Conservation (phyloP, 2,329 filamentous ascomycete species). For the Aurifilum marmelostoma region DNA sequence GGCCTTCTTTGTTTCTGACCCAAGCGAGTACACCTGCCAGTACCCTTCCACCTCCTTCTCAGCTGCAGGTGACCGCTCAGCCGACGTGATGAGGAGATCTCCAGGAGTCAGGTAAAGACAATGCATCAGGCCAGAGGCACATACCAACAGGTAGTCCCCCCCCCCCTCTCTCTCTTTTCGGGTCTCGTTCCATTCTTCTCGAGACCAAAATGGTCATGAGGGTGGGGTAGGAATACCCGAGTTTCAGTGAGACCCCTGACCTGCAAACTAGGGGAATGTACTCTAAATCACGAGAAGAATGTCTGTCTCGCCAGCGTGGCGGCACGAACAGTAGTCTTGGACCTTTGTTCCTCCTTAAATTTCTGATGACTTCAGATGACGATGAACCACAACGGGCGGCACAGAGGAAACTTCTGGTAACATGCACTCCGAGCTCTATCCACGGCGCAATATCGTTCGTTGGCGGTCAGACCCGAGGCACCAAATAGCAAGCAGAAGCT, state of each 20-base stretch:
- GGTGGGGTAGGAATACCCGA: neutral
- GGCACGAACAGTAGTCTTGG: neutral
- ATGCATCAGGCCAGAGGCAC: neutral
- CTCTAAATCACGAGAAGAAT: neutral
- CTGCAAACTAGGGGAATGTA: neutral
- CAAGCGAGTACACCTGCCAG: neutral
- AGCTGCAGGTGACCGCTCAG: neutral
- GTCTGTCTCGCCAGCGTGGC: neutral
- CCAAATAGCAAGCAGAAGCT: neutral
- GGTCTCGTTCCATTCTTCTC: neutral
- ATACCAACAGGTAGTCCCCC: neutral
- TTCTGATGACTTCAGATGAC: neutral
- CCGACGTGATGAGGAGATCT: neutral
- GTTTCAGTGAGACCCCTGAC: conserved; percentile 8
- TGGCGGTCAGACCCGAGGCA: neutral
- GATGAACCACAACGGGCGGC: neutral
- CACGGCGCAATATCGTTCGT: neutral
- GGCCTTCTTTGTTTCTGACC: neutral
- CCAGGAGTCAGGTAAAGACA: neutral
- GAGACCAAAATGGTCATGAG: neutral
- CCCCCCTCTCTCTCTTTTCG: too few relatives aligned
- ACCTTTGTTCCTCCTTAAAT: neutral
- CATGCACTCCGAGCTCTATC: neutral
- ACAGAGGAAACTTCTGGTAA: neutral
- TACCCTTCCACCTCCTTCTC: neutral